Base-by-base conservation (phyloP, 345 rosid genomes). In the Carallia pectinifolia region DNA sequence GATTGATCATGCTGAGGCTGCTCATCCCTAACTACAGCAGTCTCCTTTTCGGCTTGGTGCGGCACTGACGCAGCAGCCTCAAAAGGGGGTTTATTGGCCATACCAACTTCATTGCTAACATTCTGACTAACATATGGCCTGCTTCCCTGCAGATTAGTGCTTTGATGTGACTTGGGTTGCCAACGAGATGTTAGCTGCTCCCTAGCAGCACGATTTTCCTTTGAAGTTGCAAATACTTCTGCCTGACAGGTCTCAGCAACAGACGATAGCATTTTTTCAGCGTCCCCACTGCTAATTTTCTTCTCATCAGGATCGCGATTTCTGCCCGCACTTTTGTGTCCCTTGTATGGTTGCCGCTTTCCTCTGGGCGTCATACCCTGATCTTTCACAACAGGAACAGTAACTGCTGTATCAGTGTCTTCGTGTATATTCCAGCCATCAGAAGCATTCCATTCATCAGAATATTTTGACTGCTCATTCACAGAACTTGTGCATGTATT, bases 341-440 rank as follows among this genome's bases (percentile, higher is more conserved):
- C 92, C 80, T 68, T 88, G 64, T 52, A 74, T 44, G 76, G 71
- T 69, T 87, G 89, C 40, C 82, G 84, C 86, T 81, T 86, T 44
- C 85, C 89, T 64, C 85, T 84, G 68, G 72, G 74, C 44, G 59
- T 63, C 73, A 66, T 69, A 73, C 83, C 85, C 72, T 86, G 89
- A 65, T 87, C 92, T 75, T 83, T 87, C 66, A 71, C 76, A 80
- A 64, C 80, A 77, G 81, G 75, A 64, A 72, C 68, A 27, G 68
- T 9, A 44, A 50, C 66, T 40, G 76, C 76, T 65, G 74, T 72
- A 36, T 74, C 75, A 47, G 83, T 68, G 61, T 71, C 72, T 65
- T 83, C 89, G 29, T 91, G 87, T 55, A 85, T 69, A 81, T 69
- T 81, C 90, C 88, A 77, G 68, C 87, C 86, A 72, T 87, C 95